Base-by-base conservation (phyloP, 1,284 basidiomycete species). In the Erythrobasidium hasegawianum region DNA sequence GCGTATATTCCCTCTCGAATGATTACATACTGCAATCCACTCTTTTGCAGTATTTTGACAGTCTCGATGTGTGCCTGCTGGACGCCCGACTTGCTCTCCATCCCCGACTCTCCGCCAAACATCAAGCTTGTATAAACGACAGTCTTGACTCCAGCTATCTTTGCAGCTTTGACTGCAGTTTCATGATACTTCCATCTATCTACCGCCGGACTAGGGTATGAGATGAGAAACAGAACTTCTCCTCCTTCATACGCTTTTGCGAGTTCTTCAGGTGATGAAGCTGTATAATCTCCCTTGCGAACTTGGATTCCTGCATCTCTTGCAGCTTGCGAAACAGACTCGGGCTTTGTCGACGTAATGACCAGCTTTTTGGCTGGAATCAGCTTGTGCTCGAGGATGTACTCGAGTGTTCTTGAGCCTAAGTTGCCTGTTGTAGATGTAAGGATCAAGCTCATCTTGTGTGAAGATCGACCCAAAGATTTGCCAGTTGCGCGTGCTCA, bases 1-100 rank as follows among this genome's bases (percentile, higher is more conserved):
- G 26, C 53, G 29, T 60, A 60, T 1, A 60, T 18, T 52, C 59
- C 59, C 53, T 60, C 59, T 11, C 59, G 59, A 39, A 60, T 60
- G 27, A 53, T 53, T 10, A 50, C 53, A 40, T 60, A 60, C 13
- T 20, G 40, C n/a, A 60, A 52, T 27, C 39, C 59, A 24, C 22
- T 52, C 33, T 50, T 33, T 24, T 53, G 20, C 29, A 60, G 33
- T 38, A 22, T 20, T 22, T 26, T 50, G 39, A 52, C 59, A 10
- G 59, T 60, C 22, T 50, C 26, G 8, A 60, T 22, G 20, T 60
- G 59, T 40, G 59, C 59, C 16, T 47, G 38, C 47, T 52, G 50
- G 24, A 60, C 59, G 11, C 59, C 59, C 29, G 47, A 52, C 24
- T 52, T 38, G 26, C 59, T 60, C 33, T 33, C 33, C 33, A 33